Evolutionary conservation across 306 rosid genomes (phyloP), one percentile per base, ranked within the genome.

Genomic region (Ammopiptanthus mongolicus): DNA sequence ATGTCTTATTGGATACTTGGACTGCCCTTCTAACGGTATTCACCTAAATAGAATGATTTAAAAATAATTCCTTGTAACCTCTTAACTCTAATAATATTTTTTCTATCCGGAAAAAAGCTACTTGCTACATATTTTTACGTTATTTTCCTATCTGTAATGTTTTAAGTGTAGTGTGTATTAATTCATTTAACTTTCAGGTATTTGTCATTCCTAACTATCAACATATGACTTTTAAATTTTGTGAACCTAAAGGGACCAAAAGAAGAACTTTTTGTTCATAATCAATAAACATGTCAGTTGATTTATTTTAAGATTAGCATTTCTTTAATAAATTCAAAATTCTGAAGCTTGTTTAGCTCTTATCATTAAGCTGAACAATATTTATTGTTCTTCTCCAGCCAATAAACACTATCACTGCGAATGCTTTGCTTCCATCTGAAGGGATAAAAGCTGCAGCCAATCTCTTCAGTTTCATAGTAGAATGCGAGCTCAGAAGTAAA

Each of bases 1-100:
- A 94, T 82, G 78, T 87, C 65, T 81, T 94, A 74, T 80, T 94
- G 74, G 98, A 94, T 80, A 84, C 91, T 33, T 94, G 98, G 98
- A 83, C 93, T 48, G 89, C 93, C 74, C 87, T 91, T 78, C 95
- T 94, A 28, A 84, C 58, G 94, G 97, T 94, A 91, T 74, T 11
- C 53, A 17, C 73, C 74, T 58, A 67, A 63, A 65, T 52, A 31
- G 33, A 72, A 60, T 52, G 56, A 64, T 78, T 51, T 67, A 23
- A 59, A 59, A 19, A 61, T 50, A 65, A 60, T 70, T 68, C 10
- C 19, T 47, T 69, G n/a, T 71, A 78, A 73, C 12, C 52, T 69
- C 72, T 25, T 25, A 59, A 61, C 47, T 52, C 5, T 44, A 48
- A 48, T 65, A 63, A 18, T 50, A 23, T 66, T 44, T 17, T 10